These are phyloP conservation scores for Coniochaeta sp. DNA, from an alignment of 2,329 filamentous ascomycete species.

Conservation along the genomic window DNA sequence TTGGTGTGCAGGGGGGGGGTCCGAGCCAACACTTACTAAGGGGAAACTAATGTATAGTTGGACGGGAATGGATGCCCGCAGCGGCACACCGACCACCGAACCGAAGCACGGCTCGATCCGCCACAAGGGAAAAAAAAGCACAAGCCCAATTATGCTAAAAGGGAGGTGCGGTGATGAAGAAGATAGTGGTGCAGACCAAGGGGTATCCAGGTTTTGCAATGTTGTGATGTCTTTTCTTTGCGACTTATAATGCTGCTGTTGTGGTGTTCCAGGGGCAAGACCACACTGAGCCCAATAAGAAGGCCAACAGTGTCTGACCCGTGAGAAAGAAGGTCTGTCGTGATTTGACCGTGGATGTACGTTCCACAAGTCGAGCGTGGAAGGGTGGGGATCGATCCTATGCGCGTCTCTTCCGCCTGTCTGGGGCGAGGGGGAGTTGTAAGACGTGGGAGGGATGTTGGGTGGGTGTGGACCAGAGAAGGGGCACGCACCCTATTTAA, in stretches of 20 bases:
- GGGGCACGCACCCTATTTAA: background rate
- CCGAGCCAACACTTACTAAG: background rate
- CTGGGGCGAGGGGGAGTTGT: background rate
- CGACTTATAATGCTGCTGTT: background rate
- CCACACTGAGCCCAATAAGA: no score
- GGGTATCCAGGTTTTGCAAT: background rate
- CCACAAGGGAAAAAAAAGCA: background rate
- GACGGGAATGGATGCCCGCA: no score
- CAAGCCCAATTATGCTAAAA: constrained; percentile 1
- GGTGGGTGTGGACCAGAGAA: background rate
- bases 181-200: background rate
- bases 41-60: background rate
- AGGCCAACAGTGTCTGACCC: background rate
- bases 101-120: background rate
- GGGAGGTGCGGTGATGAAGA: background rate
- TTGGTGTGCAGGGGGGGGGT: background rate
- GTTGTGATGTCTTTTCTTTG: background rate
- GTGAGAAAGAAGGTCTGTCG: background rate
- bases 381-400: background rate
- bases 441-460: background rate
- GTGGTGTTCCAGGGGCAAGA: background rate
- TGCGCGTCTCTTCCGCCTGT: background rate
- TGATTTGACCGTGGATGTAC: background rate
- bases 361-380: background rate
- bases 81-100: no score